Base-by-base conservation (phyloP, 2,329 filamentous ascomycete genomes). In the Nigrospora sphaerica region DNA sequence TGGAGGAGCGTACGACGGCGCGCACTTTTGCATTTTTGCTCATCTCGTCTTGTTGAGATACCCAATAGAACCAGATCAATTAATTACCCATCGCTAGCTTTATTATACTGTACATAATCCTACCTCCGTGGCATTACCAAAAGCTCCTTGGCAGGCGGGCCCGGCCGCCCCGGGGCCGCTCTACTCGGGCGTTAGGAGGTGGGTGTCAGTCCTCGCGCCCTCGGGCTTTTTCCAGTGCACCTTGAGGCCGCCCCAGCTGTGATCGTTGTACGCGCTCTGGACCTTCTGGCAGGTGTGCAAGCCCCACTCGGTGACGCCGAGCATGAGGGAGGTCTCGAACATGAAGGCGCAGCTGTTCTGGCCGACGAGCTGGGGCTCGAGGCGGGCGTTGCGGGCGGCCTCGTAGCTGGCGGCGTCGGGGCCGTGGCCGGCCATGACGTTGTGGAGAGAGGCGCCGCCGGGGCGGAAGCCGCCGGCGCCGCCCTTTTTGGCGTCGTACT, bases 221-320 rank as follows among this genome's bases (percentile, higher is more conserved):
- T 66, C 63, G 0, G 73, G 70, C 56, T 57, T 58, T 58, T 67
- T 66, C 73, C 83, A 86, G 59, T 85, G 78, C 38, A 81, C 74
- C 64, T 79, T 78, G 44, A 87, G 67, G 0, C 76, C 76, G 28
- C 74, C 81, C 89, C 89, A 95, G 62, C 86, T 91, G 70, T 95
- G 86, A 47, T 83, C 80, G 60, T 81, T 90, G 59, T 93, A 95
- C 47, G 78, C 78, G 53, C 80, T 73, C 68, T 80, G 77, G 14
- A 78, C 72, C 62, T 77, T 78, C 53, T 69, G 63, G 46, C 75
- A 92, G 51, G 78, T 74, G 52, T 66, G 63, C 50, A 78, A 64
- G 2, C 83, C 84, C 83, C 83, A 88, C 48, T 85, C 78, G 2
- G 84, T 86, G 28, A 88, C 83, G 1, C 83, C 83, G 2, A 87